phyloP scores from a whole-genome alignment of 2,329 filamentous ascomycete genomes.

The Shiraia sp. region DNA sequence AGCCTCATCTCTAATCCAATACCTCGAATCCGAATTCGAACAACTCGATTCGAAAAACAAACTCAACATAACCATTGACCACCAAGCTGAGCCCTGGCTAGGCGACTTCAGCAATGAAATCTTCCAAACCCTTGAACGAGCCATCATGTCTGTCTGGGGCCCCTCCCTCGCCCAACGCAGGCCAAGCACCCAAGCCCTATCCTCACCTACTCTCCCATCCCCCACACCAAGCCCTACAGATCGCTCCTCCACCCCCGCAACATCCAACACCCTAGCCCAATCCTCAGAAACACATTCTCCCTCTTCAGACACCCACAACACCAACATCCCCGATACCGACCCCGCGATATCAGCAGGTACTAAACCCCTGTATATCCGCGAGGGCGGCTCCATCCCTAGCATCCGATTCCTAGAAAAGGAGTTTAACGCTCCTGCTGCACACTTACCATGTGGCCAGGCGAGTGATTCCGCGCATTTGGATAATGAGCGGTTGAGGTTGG shows the following conservation, averaged over 20 bases:
- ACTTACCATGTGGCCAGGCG: constrained; percentile 91
- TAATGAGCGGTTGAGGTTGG: constrained; percentile 86
- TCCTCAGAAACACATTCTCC: constrained; percentile 20
- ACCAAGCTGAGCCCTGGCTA: constrained; percentile 94
- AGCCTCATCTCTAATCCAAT: constrained; percentile 66
- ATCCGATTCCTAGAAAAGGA: constrained; percentile 95
- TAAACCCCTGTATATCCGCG: constrained; percentile 88
- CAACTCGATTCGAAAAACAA: constrained; percentile 78
- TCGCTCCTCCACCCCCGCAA: constrained; percentile 47
- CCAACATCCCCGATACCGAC: not conserved
- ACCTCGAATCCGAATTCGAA: constrained; percentile 72
- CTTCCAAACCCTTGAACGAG: constrained; percentile 84
- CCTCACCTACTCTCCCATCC: constrained; percentile 8
- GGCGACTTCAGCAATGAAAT: constrained; percentile 90
- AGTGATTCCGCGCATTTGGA: constrained; percentile 93
- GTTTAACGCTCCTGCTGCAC: constrained; percentile 86
- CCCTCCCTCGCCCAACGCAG: constrained; percentile 49
- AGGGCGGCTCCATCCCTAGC: constrained; percentile 92
- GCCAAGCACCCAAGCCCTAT: constrained; percentile 9
- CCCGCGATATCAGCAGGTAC: constrained; percentile 19
- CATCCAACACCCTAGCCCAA: constrained; percentile 56
- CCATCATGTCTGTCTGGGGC: constrained; percentile 83
- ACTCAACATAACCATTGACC: constrained; percentile 82
- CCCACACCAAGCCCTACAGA: constrained; percentile 7
- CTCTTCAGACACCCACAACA: constrained; percentile 4